Percentiles rank a stretch among this genome's conserved stretches.
Conservation (phyloP, 2,329 filamentous ascomycete species). For the Monilinia vaccinii-corymbosi region DNA sequence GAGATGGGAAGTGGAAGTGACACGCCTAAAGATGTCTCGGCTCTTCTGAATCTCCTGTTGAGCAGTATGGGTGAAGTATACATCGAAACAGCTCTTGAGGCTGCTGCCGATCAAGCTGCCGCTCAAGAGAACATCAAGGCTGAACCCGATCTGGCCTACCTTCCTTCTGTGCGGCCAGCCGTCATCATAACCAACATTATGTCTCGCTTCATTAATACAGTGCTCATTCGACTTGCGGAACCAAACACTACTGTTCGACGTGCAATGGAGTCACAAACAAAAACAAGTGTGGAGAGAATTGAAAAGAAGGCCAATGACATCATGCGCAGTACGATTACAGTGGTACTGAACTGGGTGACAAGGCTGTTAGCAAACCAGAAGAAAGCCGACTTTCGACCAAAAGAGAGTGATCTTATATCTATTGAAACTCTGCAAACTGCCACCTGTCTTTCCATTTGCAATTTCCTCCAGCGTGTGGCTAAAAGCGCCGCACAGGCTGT, state of each 20-base stretch:
- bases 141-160: conserved; percentile 81
- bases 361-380: conserved; percentile 57
- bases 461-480: conserved; percentile 65
- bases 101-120: conserved; percentile 63
- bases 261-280: conserved; percentile 60
- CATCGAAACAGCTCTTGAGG: conserved; percentile 57
- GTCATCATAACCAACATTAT: conserved; percentile 89
- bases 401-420: conserved; percentile 51
- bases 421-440: conserved; percentile 75
- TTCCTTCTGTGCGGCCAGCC: conserved; percentile 68
- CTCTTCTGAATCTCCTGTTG: conserved; percentile 74
- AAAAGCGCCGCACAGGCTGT: conserved; percentile 57
- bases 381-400: conserved; percentile 62
- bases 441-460: conserved; percentile 73
- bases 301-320: conserved; percentile 62
- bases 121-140: conserved; percentile 70
- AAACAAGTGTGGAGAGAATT: conserved; percentile 48
- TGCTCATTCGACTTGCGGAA: conserved; percentile 81
- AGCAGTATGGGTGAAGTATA: conserved; percentile 82
- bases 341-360: conserved; percentile 52
- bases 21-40: conserved; percentile 86
- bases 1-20: conserved; percentile 84
- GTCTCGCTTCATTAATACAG: conserved; percentile 82
- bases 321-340: conserved; percentile 59
- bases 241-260: conserved; percentile 78